These are phyloP conservation scores for Arxiozyma bovina DNA, from an alignment of 1,139 yeast genomes.

Conservation along the genomic window DNA sequence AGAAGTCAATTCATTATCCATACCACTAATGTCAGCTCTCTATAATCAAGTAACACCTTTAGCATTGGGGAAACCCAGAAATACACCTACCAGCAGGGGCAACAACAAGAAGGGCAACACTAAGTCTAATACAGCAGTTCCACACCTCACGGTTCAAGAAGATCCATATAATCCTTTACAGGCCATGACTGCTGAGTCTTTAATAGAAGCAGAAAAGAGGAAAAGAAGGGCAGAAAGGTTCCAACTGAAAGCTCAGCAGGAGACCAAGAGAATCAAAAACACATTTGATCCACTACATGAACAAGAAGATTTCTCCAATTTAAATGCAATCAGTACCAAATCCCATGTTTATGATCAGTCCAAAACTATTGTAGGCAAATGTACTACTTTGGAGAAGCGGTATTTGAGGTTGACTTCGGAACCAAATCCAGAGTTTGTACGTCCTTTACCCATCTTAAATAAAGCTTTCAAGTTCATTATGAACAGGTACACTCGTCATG, in stretches of 20 bases:
- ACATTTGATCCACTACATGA: constrained; percentile 12
- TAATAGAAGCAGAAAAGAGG: constrained; percentile 17
- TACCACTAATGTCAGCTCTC: constrained; percentile 2
- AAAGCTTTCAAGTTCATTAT: constrained; percentile 50
- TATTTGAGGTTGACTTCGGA: constrained; percentile 83
- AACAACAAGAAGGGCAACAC: background rate
- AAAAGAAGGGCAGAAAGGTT: constrained; percentile 27
- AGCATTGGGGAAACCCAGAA: constrained; percentile 7
- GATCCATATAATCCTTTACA: background rate
- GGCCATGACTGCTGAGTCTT: background rate
- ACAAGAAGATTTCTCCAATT: constrained; percentile 26
- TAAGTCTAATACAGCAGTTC: background rate
- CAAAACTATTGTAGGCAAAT: constrained; percentile 52
- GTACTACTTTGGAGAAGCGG: constrained; percentile 59
- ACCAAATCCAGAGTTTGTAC: constrained; percentile 75
- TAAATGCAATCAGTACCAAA: constrained; percentile 29
- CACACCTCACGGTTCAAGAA: background rate
- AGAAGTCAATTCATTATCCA: background rate
- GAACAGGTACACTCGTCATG: constrained; percentile 45
- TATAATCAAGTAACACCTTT: constrained; percentile 18
- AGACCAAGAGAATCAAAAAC: constrained; percentile 4
- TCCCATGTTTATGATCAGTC: constrained; percentile 29
- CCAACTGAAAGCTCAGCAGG: constrained; percentile 5
- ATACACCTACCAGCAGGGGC: background rate
- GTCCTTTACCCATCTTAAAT: constrained; percentile 59